A percentile compares a stretch with the other conserved stretches of the same genome.
Evolutionary conservation across 1,284 basidiomycete genomes (phyloP).

Genomic region (Cystobasidiaceae sp.): DNA sequence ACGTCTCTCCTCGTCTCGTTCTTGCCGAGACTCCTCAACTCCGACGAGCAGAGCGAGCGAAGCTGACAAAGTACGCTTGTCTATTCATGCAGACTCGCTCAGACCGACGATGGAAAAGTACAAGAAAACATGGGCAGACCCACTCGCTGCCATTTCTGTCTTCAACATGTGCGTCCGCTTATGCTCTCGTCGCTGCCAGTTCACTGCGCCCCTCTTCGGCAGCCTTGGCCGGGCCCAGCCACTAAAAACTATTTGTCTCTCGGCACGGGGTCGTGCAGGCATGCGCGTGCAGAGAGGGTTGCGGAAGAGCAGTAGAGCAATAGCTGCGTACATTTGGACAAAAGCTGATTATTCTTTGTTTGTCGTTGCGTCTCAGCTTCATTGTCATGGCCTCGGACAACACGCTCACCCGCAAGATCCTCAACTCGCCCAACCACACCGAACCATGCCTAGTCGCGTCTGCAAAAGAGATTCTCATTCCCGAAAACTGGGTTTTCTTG

Average conservation of each 20-base stretch:
- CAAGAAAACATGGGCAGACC: slow-evolving; percentile 65
- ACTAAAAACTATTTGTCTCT: no score
- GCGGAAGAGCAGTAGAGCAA: no score
- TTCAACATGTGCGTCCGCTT: slow-evolving; percentile 76
- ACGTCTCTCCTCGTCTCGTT: no score
- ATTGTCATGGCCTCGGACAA: slow-evolving; percentile 94
- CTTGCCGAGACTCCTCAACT: no score
- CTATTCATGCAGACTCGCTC: slow-evolving; percentile 62
- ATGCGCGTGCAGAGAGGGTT: no score
- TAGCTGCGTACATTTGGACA: not conserved
- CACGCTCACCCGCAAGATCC: slow-evolving; percentile 81
- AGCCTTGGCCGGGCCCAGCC: no score
- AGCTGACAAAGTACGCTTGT: not conserved
- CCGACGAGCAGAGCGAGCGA: not conserved
- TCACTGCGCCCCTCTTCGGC: not conserved
- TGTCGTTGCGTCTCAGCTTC: slow-evolving; percentile 58
- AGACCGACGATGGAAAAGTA: slow-evolving; percentile 83
- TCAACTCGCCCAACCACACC: slow-evolving; percentile 81
- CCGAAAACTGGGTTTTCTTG: slow-evolving; percentile 97
- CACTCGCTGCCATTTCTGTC: slow-evolving; percentile 77
- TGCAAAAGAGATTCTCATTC: slow-evolving; percentile 78
- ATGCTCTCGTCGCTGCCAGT: not conserved
- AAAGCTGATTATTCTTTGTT: not conserved
- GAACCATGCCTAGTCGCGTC: slow-evolving; percentile 92
- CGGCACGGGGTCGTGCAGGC: no score